Evolutionary conservation across 2,329 filamentous ascomycete genomes (phyloP).

Genomic region (Ceratocystis cubensis): DNA sequence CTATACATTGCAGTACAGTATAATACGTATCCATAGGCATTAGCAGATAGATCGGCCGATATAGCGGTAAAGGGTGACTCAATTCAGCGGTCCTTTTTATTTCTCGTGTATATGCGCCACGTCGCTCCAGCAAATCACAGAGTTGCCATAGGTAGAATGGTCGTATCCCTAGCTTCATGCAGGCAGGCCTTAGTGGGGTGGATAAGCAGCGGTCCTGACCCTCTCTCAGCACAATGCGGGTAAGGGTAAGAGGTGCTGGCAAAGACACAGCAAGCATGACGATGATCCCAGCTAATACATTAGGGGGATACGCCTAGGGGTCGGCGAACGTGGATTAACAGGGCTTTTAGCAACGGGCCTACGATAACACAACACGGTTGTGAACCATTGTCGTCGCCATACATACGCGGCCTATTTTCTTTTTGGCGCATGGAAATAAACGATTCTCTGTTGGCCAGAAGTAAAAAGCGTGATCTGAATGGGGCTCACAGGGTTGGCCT

Average conservation of each 20-base stretch:
- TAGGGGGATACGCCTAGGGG: background rate
- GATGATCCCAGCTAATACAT: background rate
- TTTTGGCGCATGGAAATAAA: constrained; percentile 1
- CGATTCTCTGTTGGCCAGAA: background rate
- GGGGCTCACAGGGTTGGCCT: background rate
- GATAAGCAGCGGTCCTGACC: background rate
- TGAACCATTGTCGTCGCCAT: background rate
- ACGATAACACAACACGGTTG: background rate
- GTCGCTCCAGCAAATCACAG: background rate
- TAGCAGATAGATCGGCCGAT: constrained; percentile 1
- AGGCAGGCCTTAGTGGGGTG: background rate
- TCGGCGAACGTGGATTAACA: too few species aligned
- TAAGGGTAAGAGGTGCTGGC: background rate
- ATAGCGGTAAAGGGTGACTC: background rate
- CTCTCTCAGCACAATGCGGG: background rate
- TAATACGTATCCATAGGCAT: background rate
- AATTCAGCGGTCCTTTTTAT: background rate
- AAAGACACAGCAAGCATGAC: background rate
- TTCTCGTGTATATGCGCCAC: background rate
- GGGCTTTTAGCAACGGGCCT: too few species aligned
- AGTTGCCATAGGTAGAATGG: background rate
- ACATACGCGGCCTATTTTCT: background rate
- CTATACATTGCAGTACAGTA: background rate
- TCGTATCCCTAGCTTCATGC: constrained; percentile 7
- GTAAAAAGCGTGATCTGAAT: background rate